These are phyloP conservation scores for Haplographium delicatum DNA, from an alignment of 495 filamentous ascomycete genomes.

Conservation along the genomic window DNA sequence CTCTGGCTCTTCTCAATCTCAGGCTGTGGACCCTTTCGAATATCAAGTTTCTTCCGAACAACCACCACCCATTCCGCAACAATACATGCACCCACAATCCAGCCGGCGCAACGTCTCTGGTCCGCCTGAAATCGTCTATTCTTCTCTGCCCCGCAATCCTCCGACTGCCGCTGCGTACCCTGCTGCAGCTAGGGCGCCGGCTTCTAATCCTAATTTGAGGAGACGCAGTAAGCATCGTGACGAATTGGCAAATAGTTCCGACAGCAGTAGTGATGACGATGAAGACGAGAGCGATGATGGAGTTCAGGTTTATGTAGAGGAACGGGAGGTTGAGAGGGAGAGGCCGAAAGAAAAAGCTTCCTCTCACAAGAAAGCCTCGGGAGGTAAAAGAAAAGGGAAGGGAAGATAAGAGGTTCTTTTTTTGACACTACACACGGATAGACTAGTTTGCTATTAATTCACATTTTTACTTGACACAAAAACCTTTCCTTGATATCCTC, in stretches of 20 bases:
- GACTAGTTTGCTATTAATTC: constrained; percentile 12
- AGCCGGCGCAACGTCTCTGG: constrained; percentile 21
- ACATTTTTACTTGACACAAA: neutral
- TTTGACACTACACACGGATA: constrained; percentile 1
- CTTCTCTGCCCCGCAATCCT: constrained; percentile 20
- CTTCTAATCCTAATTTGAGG: constrained; percentile 19
- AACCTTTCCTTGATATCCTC: too few species aligned
- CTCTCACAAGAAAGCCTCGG: constrained; percentile 15
- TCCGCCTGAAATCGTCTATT: constrained; percentile 24
- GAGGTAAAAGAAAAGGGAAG: constrained; percentile 14
- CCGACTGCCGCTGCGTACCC: constrained; percentile 20
- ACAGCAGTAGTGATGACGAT: constrained; percentile 13
- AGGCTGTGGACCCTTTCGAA: constrained; percentile 22
- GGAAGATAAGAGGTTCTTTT: constrained; percentile 8
- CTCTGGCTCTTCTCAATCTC: constrained; percentile 17
- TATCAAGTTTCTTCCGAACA: constrained; percentile 23
- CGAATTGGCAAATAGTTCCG: constrained; percentile 14
- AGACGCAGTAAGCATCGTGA: constrained; percentile 14
- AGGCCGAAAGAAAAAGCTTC: constrained; percentile 7
- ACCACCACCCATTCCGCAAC: constrained; percentile 22
- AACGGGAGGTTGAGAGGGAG: constrained; percentile 10
- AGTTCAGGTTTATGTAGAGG: constrained; percentile 30
- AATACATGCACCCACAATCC: constrained; percentile 19
- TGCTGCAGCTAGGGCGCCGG: constrained; percentile 16
- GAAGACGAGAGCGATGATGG: constrained; percentile 31